Evolutionary conservation across 2,329 filamentous ascomycete genomes (phyloP).

Genomic region (Fusarium brachygibbosum): DNA sequence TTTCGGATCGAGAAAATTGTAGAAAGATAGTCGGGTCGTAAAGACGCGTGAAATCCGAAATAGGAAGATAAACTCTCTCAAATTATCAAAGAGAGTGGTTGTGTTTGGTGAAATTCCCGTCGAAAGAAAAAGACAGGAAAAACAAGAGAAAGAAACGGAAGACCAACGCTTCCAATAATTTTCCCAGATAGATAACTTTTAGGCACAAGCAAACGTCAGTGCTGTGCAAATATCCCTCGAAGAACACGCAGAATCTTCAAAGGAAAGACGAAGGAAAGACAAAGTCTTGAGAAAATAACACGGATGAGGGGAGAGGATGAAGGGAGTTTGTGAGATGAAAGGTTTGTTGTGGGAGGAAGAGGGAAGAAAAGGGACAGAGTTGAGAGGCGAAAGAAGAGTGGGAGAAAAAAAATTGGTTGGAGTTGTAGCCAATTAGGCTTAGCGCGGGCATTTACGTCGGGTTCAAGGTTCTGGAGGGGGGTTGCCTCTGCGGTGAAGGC

Average conservation of each 20-base stretch:
- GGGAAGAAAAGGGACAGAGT: slow-evolving; percentile 51
- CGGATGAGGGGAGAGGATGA: slow-evolving; percentile 49
- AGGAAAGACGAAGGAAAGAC: slow-evolving; percentile 62
- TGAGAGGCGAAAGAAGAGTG: slow-evolving; percentile 52
- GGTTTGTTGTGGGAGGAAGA: slow-evolving; percentile 54
- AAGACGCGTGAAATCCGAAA: slow-evolving; percentile 40
- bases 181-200: slow-evolving; percentile 52
- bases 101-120: slow-evolving; percentile 49
- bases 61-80: slow-evolving; percentile 48
- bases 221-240: slow-evolving; percentile 55
- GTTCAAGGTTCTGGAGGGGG: slow-evolving; percentile 48
- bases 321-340: slow-evolving; percentile 51
- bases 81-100: slow-evolving; percentile 43
- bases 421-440: slow-evolving; percentile 52
- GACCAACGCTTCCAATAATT: slow-evolving; percentile 52
- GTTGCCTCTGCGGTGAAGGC: slow-evolving; percentile 48
- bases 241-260: slow-evolving; percentile 62
- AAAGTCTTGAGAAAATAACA: slow-evolving; percentile 51
- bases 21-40: slow-evolving; percentile 39
- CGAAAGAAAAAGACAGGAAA: slow-evolving; percentile 52
- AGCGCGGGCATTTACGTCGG: slow-evolving; percentile 46
- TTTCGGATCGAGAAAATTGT: slow-evolving; percentile 43
- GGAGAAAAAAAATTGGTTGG: slow-evolving; percentile 56
- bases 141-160: slow-evolving; percentile 53
- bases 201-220: slow-evolving; percentile 51